Percentiles rank a stretch among this genome's conserved stretches.
Evolutionary conservation across 768 basidiomycete species (phyloP).

Genomic region (Rhodotorula kratochvilovae): DNA sequence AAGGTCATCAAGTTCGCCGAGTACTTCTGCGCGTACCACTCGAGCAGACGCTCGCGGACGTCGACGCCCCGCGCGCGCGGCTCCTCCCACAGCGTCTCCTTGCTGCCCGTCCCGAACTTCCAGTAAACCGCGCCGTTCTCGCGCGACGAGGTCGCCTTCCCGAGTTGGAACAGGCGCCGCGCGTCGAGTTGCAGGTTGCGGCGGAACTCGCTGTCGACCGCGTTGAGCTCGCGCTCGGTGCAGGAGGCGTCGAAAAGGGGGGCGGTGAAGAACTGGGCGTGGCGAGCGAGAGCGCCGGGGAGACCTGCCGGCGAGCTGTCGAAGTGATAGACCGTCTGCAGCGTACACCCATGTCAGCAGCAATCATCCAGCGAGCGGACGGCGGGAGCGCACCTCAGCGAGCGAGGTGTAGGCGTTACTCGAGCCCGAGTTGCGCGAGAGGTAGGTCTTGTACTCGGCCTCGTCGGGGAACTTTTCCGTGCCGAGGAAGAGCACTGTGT

Average conservation of each 20-base stretch:
- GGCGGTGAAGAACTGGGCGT: slow-evolving; percentile 75
- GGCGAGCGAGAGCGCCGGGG: slow-evolving; percentile 42
- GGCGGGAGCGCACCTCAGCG: neutral
- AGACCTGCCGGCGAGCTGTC: slow-evolving; percentile 18
- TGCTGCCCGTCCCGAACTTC: slow-evolving; percentile 51
- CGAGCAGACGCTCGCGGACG: slow-evolving; percentile 48
- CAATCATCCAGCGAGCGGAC: neutral
- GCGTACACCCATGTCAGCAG: neutral
- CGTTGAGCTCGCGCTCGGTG: slow-evolving; percentile 83
- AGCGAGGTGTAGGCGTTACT: slow-evolving; percentile 31
- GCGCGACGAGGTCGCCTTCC: slow-evolving; percentile 57
- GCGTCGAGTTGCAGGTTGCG: slow-evolving; percentile 86
- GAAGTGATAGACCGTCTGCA: slow-evolving; percentile 34
- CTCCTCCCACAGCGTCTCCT: slow-evolving; percentile 47
- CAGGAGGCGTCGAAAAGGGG: slow-evolving; percentile 82
- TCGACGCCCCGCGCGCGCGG: slow-evolving; percentile 46
- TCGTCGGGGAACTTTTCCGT: slow-evolving; percentile 35
- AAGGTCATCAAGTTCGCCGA: slow-evolving; percentile 50
- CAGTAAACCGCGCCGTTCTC: neutral
- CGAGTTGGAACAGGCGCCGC: slow-evolving; percentile 92
- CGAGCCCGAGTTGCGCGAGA: slow-evolving; percentile 21
- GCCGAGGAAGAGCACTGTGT: slow-evolving; percentile 36
- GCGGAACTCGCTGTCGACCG: slow-evolving; percentile 94
- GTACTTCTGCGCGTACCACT: slow-evolving; percentile 49
- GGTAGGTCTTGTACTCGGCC: slow-evolving; percentile 32